A percentile compares a stretch with the other conserved stretches of the same genome.
Conservation (phyloP, 2,329 filamentous ascomycete genomes). For the Fusarium marasasianum region DNA sequence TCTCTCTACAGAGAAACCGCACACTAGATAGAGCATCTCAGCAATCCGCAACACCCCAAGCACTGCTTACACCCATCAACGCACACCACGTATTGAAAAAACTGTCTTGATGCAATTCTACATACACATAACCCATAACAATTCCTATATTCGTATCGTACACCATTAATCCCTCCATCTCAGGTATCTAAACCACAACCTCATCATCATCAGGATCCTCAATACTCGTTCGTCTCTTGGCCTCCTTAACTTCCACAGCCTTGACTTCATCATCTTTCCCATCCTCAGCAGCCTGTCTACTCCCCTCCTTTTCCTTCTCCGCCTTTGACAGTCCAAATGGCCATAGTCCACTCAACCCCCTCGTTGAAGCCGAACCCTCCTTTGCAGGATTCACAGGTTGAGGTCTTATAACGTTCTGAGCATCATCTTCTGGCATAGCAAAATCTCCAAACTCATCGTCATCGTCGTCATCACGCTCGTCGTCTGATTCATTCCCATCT, state of each 20-base stretch:
- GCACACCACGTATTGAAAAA: neutral
- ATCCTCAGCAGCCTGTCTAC: constrained; percentile 29
- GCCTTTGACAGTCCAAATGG: constrained; percentile 60
- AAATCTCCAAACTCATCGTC: constrained; percentile 77
- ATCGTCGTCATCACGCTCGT: constrained; percentile 63
- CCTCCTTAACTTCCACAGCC: constrained; percentile 63
- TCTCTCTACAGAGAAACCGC: no score
- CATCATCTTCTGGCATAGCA: constrained; percentile 67
- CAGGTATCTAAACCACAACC: constrained; percentile 51
- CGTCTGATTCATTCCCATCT: constrained; percentile 58
- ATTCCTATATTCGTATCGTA: constrained; percentile 23
- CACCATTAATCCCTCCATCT: constrained; percentile 26
- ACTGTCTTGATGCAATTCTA: constrained; percentile 24
- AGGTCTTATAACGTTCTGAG: constrained; percentile 61
- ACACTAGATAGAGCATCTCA: neutral
- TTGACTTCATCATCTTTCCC: constrained; percentile 46
- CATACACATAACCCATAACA: constrained; percentile 14
- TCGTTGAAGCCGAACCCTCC: constrained; percentile 43
- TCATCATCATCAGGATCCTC: constrained; percentile 68
- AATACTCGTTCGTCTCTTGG: constrained; percentile 64
- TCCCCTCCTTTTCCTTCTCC: constrained; percentile 46
- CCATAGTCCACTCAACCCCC: constrained; percentile 64
- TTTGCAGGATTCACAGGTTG: constrained; percentile 62
- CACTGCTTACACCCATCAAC: no score
- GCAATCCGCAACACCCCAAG: no score